These are phyloP conservation scores for Wickerhamomyces sp. DNA, from an alignment of 1,139 yeast species.

Conservation along the genomic window DNA sequence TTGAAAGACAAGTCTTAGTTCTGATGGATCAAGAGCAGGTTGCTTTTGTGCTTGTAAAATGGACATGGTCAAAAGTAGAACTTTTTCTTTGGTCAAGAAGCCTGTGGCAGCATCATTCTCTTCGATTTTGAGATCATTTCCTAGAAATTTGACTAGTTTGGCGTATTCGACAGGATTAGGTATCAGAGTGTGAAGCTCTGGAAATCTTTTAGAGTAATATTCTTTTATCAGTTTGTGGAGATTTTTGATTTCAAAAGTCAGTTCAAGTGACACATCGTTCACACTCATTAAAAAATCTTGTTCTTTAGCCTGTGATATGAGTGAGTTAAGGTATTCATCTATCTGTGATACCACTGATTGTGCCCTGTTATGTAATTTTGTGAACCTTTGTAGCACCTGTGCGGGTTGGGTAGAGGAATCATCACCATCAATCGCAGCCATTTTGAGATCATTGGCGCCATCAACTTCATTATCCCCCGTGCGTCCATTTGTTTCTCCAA, in stretches of 20 bases:
- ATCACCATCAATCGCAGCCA: too few relatives aligned
- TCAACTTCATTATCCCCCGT: conserved; percentile 5
- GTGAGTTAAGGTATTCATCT: conserved; percentile 8
- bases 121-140: conserved; percentile 39
- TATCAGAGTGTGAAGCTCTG: conserved; percentile 64
- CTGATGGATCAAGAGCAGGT: conserved; percentile 29
- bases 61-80: conserved; percentile 71
- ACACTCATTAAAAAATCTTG: conserved; percentile 47
- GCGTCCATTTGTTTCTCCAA: conserved; percentile 1
- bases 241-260: conserved; percentile 49
- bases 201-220: conserved; percentile 58
- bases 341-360: too few relatives aligned
- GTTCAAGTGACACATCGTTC: conserved; percentile 51
- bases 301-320: conserved; percentile 27
- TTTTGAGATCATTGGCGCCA: conserved; percentile 9
- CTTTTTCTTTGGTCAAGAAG: conserved; percentile 58
- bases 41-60: conserved; percentile 39
- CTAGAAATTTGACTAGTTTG: conserved; percentile 43
- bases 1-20: conserved; percentile 35
- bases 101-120: conserved; percentile 28
- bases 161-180: conserved; percentile 65
- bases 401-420: too few relatives aligned
- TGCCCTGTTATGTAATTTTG: too few relatives aligned
- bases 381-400: too few relatives aligned
- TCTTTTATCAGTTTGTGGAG: conserved; percentile 47